phyloP scores from a whole-genome alignment of 352 stramenopile genomes.

The Globisporangium recalcitrans region DNA sequence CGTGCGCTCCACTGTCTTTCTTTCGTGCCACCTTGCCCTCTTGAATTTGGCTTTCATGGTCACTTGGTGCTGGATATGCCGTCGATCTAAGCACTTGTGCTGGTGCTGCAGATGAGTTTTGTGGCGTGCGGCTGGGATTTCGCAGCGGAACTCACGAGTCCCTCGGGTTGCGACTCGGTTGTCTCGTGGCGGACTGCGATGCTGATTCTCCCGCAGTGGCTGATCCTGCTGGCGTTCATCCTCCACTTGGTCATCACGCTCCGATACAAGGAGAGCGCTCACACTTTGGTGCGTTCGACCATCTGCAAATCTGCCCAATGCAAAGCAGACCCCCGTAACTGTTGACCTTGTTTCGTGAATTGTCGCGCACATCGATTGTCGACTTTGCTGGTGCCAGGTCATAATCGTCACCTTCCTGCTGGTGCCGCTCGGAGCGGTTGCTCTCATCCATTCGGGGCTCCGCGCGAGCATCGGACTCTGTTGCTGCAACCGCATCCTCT shows the following conservation, averaged over 20 bases:
- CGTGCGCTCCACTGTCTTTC: neutral
- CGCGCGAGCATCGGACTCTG: slow-evolving; percentile 27
- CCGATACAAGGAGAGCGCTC: neutral
- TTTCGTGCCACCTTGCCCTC: neutral
- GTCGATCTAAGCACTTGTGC: neutral
- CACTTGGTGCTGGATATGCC: neutral
- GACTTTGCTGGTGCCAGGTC: slow-evolving; percentile 5
- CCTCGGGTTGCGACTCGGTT: neutral
- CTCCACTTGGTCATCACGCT: slow-evolving; percentile 10
- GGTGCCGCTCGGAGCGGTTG: slow-evolving; percentile 14
- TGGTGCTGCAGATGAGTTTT: slow-evolving; percentile 1
- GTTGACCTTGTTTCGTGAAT: neutral
- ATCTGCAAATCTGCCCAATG: neutral
- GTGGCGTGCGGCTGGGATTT: slow-evolving; percentile 17
- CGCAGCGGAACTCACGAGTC: slow-evolving; percentile 6
- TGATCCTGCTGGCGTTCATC: slow-evolving; percentile 11
- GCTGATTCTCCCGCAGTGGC: slow-evolving; percentile 17
- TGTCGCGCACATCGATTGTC: neutral
- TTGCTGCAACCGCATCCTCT: slow-evolving; percentile 31
- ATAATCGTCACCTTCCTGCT: slow-evolving; percentile 8
- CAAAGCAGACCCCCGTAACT: neutral
- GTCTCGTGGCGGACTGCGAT: slow-evolving; percentile 10
- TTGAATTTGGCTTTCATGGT: neutral
- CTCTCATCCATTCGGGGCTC: slow-evolving; percentile 22
- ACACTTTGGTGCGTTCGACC: neutral